Evolutionary conservation across 441 rosid genomes (phyloP).

Genomic region (Metrosideros polymorpha): DNA sequence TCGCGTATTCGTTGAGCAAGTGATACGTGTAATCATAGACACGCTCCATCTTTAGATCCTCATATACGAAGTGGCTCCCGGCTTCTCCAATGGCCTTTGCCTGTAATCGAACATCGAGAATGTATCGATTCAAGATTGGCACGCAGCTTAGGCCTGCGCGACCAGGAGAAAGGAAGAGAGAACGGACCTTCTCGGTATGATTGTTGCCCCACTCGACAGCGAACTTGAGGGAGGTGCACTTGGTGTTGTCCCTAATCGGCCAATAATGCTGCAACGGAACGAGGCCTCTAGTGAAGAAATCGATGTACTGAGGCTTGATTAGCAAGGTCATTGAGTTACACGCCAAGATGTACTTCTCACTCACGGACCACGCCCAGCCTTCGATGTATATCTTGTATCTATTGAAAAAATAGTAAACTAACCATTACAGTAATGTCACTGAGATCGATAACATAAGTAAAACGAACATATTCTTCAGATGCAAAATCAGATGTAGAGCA

Average conservation of each 20-base stretch:
- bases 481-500: not conserved
- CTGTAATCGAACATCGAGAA: not conserved
- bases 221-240: not conserved
- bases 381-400: not conserved
- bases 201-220: not conserved
- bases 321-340: not conserved
- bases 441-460: not conserved
- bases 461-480: not conserved
- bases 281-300: not conserved
- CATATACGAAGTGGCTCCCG: not conserved
- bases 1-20: not conserved
- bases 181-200: not conserved
- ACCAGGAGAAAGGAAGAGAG: not conserved
- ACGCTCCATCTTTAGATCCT: not conserved
- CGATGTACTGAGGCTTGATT: not conserved
- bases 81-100: not conserved
- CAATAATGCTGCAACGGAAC: not conserved
- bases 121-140: not conserved
- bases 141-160: not conserved
- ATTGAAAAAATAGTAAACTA: not conserved
- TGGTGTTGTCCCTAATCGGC: not conserved
- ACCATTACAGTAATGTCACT: not conserved
- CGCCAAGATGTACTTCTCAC: not conserved
- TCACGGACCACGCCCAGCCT: not conserved
- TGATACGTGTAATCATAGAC: not conserved